Evolutionary conservation across 768 basidiomycete species (phyloP).

Genomic region (Pleurotus tuber-regium): DNA sequence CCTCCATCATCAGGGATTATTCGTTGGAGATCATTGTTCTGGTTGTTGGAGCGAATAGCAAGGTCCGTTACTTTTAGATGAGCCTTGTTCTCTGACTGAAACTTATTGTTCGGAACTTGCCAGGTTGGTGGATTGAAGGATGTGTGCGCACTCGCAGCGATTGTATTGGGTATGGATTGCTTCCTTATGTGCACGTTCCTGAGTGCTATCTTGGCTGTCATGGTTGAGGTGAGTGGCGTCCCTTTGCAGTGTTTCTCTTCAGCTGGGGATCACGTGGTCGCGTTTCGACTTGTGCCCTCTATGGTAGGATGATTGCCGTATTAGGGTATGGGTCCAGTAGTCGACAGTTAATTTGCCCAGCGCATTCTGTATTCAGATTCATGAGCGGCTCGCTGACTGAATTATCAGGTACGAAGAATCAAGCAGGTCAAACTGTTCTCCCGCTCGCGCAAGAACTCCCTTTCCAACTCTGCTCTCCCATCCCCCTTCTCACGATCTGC

Average conservation of each 20-base stretch:
- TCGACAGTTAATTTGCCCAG: too few species aligned
- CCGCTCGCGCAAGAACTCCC: slow-evolving; percentile 29
- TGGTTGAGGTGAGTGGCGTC: slow-evolving; percentile 75
- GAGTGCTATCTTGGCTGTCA: slow-evolving; percentile 81
- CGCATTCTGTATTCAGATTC: neutral
- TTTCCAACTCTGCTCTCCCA: neutral
- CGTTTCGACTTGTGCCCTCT: slow-evolving; percentile 11
- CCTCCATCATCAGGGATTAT: slow-evolving; percentile 88
- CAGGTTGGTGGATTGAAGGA: slow-evolving; percentile 75
- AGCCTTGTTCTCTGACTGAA: too few species aligned
- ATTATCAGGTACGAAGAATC: slow-evolving; percentile 63
- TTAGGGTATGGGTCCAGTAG: too few species aligned
- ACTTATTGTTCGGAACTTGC: neutral
- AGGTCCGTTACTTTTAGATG: slow-evolving; percentile 43
- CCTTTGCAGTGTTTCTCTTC: neutral
- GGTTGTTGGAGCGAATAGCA: slow-evolving; percentile 79
- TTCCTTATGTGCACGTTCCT: slow-evolving; percentile 88
- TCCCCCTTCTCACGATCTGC: neutral
- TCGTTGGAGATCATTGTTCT: slow-evolving; percentile 90
- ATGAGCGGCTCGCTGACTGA: too few species aligned
- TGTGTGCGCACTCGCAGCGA: slow-evolving; percentile 91
- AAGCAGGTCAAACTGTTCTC: slow-evolving; percentile 51
- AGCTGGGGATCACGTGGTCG: neutral
- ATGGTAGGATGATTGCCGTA: too few species aligned
- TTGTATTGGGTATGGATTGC: slow-evolving; percentile 87